Percentiles rank a stretch among this genome's conserved stretches.
Evolutionary conservation across 1,284 basidiomycete genomes (phyloP).

Genomic region (Abortiporus biennis): DNA sequence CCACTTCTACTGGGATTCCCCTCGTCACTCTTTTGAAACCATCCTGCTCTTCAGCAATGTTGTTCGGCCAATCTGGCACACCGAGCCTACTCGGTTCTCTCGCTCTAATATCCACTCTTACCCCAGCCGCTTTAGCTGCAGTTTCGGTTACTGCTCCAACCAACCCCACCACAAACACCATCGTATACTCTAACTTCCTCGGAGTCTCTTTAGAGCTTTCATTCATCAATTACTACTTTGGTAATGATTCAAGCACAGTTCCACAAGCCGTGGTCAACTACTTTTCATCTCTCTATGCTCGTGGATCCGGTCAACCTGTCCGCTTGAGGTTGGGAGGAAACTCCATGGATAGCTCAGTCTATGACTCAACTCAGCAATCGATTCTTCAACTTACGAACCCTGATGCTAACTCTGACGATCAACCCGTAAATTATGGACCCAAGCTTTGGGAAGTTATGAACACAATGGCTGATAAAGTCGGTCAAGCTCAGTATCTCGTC

Average conservation of each 20-base stretch:
- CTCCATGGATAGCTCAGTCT: slow-evolving; percentile 32
- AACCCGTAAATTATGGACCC: slow-evolving; percentile 40
- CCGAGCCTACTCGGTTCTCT: slow-evolving; percentile 2
- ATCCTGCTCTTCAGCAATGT: slow-evolving; percentile 2
- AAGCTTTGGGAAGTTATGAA: slow-evolving; percentile 40
- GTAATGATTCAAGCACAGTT: slow-evolving; percentile 19
- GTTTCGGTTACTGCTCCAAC: slow-evolving; percentile 15
- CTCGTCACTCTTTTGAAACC: neutral
- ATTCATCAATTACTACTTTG: slow-evolving; percentile 25
- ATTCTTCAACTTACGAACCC: slow-evolving; percentile 33
- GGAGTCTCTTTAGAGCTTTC: slow-evolving; percentile 25
- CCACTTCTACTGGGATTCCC: too few species aligned
- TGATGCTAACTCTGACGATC: slow-evolving; percentile 35
- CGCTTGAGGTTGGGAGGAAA: slow-evolving; percentile 47
- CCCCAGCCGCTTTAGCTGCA: slow-evolving; percentile 10
- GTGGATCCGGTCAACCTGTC: slow-evolving; percentile 27
- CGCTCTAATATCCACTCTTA: slow-evolving; percentile 4
- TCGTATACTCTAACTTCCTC: slow-evolving; percentile 22
- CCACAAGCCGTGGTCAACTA: slow-evolving; percentile 20
- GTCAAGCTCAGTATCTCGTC: slow-evolving; percentile 36
- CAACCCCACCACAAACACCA: slow-evolving; percentile 14
- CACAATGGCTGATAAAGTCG: slow-evolving; percentile 29
- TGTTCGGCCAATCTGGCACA: slow-evolving; percentile 1
- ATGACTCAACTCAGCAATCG: slow-evolving; percentile 31
- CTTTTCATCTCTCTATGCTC: slow-evolving; percentile 15